Evolutionary conservation across 139 green algal genomes (phyloP), one percentile per base, ranked within the genome.

Genomic region (Dunaliella primolecta): DNA sequence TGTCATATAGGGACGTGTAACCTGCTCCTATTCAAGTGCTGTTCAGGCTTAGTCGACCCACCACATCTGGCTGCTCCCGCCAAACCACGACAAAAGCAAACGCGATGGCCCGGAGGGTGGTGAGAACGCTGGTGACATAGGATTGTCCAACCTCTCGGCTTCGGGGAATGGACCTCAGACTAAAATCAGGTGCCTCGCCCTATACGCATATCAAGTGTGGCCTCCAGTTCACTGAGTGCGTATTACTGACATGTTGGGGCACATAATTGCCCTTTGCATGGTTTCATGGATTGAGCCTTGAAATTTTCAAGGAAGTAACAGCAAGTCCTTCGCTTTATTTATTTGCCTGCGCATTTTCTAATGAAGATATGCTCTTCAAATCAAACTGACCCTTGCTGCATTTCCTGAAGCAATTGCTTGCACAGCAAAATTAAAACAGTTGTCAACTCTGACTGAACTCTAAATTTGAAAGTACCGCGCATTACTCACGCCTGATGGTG

Each of bases 101-200:
- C 11, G 85, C 30, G 30, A 93, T 75, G 0, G 93, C 89, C 15
- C 84, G 85, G 23, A 96, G 80, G 0, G 95, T 97, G 2, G 92
- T 95, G 75, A 87, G 92, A 0, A 95, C 83, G 38, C 88, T 94
- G 3, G 90, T 96, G 15, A 93, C 1, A 79, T 94, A 98, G 0
- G 91, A 95, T 87, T 98, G 95, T 0, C 95, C 95, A 0, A 94
- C 75, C 84, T 98, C 95, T 15, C 95, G 78, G 84, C 94, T 97
- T 32, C 95, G 88, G 1, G 93, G 93, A n/a, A 98, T 95, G 20
- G 70, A 36, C 36, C 72, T 83, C 32, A 88, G 37, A 34, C 86
- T 79, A 85, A 33, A 85, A 23, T 77, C 32, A 0, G 81, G 77
- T 23, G 72, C 35, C n/a, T 38, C 23, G 23, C 64, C 72, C 71